Conservation (phyloP, 2,329 filamentous ascomycete species). For the Aureobasidium sp. region DNA sequence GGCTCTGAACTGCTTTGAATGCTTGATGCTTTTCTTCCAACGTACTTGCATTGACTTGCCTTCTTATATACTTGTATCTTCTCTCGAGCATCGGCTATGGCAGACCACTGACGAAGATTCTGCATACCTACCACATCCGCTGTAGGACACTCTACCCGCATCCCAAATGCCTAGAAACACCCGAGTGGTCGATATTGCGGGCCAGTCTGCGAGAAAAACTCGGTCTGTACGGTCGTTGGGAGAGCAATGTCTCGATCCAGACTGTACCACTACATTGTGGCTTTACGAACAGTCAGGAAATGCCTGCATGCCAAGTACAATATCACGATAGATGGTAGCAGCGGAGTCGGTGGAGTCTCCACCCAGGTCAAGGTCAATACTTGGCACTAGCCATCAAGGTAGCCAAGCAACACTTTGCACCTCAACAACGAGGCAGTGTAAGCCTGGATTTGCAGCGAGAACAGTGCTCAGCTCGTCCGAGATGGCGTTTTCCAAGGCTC, state of each 20-base stretch:
- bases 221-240: background rate
- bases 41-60: background rate
- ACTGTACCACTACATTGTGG: background rate
- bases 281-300: background rate
- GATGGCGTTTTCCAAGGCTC: background rate
- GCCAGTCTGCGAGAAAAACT: background rate
- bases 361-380: background rate
- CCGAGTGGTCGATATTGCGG: background rate
- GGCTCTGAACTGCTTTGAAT: background rate
- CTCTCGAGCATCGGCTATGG: background rate
- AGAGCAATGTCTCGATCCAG: background rate
- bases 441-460: background rate
- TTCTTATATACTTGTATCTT: background rate
- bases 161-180: slow-evolving; percentile 3
- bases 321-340: background rate
- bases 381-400: slow-evolving; percentile 11
- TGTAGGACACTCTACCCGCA: background rate
- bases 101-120: background rate
- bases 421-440: background rate
- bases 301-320: background rate
- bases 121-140: background rate
- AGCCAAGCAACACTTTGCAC: slow-evolving; percentile 3
- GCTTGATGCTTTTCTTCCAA: background rate
- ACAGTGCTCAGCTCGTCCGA: background rate
- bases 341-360: background rate